Base-by-base conservation (phyloP, 2,329 filamentous ascomycete genomes). In the Onygenales sp. region DNA sequence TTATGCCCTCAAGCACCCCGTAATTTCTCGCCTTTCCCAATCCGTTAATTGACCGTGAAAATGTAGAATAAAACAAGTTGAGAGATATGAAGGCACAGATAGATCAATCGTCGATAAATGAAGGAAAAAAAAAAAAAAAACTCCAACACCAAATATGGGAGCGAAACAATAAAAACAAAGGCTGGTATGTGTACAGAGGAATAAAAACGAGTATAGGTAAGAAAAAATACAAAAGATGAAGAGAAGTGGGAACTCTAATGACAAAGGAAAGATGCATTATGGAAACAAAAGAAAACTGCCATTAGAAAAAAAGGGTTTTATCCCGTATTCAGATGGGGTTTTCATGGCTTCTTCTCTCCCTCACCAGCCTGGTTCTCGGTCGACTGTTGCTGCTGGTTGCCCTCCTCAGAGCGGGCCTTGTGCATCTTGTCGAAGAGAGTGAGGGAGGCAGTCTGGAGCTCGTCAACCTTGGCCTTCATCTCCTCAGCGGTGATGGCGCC, bases 361-460 rank as follows among this genome's bases (percentile, higher is more conserved):
- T 87, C 84, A 57, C 69, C 61, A 53, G 73, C 73, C 65, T 69
- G 67, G 55, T 54, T 62, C 62, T 66, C 67, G 56, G 60, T 80
- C 66, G 65, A 74, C 65, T 75, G 70, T 65, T 72, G 62, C 64
- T 74, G 64, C 66, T 80, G 74, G 69, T 81, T 73, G 67, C 77
- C 72, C 63, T 78, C 78, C 78, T 91, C 87, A 63, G 76, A 72
- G 65, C 89, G 86, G 63, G 92, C 89, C 82, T 95, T 94, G 87
- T 98, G 92, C 89, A 98, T 95, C 87, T 97, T 96, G 80, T 97
- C 93, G 74, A 98, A 97, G 68, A 97, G 85, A 77, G 88, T 95
- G 76, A 98, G 80, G 75, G 87, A 92, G 63, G 92, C 89, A 72
- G 87, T 88, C 79, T 97, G 93, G 69, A 98, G 87, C 76, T 96